Percentiles rank a stretch among this genome's conserved stretches.
These are phyloP conservation scores for Lactarius evosmus DNA, from an alignment of 768 basidiomycete species.

Conservation along the genomic window DNA sequence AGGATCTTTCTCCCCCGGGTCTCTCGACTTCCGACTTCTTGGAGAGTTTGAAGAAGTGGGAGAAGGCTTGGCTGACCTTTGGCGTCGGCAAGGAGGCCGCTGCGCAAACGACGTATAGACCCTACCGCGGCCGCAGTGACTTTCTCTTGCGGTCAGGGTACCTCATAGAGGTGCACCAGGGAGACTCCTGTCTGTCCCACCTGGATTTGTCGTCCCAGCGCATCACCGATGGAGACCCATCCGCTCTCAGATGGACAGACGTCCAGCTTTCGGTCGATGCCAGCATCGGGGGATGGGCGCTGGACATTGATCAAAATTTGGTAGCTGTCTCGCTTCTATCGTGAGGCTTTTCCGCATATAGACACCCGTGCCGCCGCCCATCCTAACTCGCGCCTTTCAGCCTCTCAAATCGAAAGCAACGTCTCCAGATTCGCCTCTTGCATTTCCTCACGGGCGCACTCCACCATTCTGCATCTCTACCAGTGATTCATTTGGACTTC, in stretches of 20 bases:
- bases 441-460: slow-evolving; percentile 8
- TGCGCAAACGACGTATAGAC: background rate
- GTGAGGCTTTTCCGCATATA: slow-evolving; percentile 3
- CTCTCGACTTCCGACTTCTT: slow-evolving; percentile 9
- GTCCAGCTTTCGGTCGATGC: slow-evolving; percentile 28
- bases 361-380: background rate
- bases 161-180: slow-evolving; percentile 4
- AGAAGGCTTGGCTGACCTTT: slow-evolving; percentile 13
- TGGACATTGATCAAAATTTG: slow-evolving; percentile 16
- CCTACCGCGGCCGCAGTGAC: background rate
- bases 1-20: slow-evolving; percentile 7
- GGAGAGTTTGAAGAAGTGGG: slow-evolving; percentile 1
- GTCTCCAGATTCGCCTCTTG: slow-evolving; percentile 3
- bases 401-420: background rate
- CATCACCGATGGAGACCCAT: background rate
- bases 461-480: background rate
- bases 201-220: slow-evolving; percentile 4
- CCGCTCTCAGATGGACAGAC: background rate
- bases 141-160: slow-evolving; percentile 15
- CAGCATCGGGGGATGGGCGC: slow-evolving; percentile 22
- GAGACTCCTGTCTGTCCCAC: slow-evolving; percentile 8
- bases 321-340: background rate
- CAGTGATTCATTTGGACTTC: slow-evolving; percentile 4
- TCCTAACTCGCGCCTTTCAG: slow-evolving; percentile 6
- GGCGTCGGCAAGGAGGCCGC: background rate